These are phyloP conservation scores for Microsporum audouinii DNA, from an alignment of 2,329 filamentous ascomycete genomes.

Conservation along the genomic window DNA sequence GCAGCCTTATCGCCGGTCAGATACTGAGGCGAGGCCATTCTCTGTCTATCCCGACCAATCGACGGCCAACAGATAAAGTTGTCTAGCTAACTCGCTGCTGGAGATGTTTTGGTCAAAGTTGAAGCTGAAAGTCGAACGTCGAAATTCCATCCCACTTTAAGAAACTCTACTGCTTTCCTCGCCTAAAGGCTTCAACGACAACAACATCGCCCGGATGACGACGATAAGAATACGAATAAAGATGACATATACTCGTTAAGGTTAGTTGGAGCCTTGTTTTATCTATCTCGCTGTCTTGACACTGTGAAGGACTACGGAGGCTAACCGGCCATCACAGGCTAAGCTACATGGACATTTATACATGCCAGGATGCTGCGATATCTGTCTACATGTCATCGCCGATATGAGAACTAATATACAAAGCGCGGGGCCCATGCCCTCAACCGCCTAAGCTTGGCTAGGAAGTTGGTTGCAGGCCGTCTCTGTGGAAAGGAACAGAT, in stretches of 20 bases:
- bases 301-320: too few species aligned
- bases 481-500: not conserved
- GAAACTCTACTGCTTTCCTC: not conserved
- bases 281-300: too few species aligned
- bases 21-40: conserved; percentile 37
- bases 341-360: too few species aligned
- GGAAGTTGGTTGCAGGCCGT: not conserved
- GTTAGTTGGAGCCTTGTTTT: too few species aligned
- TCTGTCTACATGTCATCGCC: too few species aligned
- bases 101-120: not conserved
- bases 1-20: conserved; percentile 68
- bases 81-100: not conserved
- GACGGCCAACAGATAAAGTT: not conserved
- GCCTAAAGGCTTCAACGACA: not conserved
- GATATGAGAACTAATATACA: too few species aligned
- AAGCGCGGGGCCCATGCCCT: too few species aligned
- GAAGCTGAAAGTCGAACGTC: not conserved
- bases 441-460: not conserved
- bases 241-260: too few species aligned
- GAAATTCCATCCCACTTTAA: not conserved
- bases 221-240: not conserved
- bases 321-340: too few species aligned
- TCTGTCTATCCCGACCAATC: not conserved
- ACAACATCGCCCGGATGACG: not conserved
- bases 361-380: too few species aligned